These are phyloP conservation scores for Agrostemma githago DNA, from an alignment of 148 eudicot species.

Conservation along the genomic window DNA sequence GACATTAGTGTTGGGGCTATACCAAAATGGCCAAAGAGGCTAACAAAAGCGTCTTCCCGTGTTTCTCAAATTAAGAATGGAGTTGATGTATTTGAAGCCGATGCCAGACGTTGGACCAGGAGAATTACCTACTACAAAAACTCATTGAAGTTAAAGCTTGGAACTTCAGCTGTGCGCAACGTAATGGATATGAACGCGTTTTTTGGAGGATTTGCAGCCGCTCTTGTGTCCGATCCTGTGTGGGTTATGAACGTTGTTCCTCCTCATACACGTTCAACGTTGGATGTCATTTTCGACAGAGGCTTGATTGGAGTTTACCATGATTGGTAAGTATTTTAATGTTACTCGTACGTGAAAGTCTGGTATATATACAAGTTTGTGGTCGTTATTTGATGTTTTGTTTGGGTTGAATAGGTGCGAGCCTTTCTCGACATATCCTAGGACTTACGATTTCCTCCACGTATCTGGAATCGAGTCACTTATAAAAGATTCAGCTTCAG, in stretches of 20 bases:
- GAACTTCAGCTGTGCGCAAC: constrained; percentile 73
- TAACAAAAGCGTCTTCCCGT: constrained; percentile 67
- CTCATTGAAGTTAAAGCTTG: constrained; percentile 64
- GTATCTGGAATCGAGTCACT: constrained; percentile 74
- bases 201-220: constrained; percentile 97
- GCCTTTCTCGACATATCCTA: constrained; percentile 99
- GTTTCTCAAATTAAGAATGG: constrained; percentile 69
- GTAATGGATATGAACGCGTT: constrained; percentile 99
- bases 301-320: constrained; percentile 92
- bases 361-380: neutral
- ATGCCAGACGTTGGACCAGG: constrained; percentile 70
- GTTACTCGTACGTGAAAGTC: neutral
- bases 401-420: constrained; percentile 69
- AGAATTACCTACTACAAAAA: constrained; percentile 76
- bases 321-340: constrained; percentile 98
- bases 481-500: constrained; percentile 60
- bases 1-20: constrained; percentile 65
- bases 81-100: constrained; percentile 76
- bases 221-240: constrained; percentile 71
- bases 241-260: constrained; percentile 99
- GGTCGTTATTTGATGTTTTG: constrained; percentile 3
- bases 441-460: constrained; percentile 88
- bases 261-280: constrained; percentile 64
- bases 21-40: constrained; percentile 93
- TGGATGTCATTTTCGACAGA: constrained; percentile 81